Evolutionary conservation across 495 filamentous ascomycete genomes (phyloP).

Genomic region (Penicillium antarcticum): DNA sequence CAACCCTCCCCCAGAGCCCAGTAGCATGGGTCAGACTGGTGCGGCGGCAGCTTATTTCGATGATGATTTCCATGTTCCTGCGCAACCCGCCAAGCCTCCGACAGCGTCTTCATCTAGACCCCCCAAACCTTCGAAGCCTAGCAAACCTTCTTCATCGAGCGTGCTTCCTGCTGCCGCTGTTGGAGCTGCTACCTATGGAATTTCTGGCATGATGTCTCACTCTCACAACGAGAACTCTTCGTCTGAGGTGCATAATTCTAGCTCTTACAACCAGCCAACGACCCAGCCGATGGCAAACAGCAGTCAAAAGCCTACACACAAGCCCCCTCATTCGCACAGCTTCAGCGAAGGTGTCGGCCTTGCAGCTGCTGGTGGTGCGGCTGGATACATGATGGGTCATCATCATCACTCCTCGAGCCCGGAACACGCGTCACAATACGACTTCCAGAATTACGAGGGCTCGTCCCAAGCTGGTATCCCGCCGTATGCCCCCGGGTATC

Average conservation of each 20-base stretch:
- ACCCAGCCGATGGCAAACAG: conserved; percentile 6
- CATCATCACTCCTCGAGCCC: conserved; percentile 38
- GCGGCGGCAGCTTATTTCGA: conserved; percentile 50
- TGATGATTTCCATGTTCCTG: conserved; percentile 17
- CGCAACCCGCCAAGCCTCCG: conserved; percentile 11
- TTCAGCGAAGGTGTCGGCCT: conserved; percentile 37
- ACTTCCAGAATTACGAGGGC: conserved; percentile 29
- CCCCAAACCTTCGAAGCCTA: conserved; percentile 24
- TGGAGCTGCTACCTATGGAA: conserved; percentile 26
- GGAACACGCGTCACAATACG: conserved; percentile 27
- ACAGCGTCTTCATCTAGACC: conserved; percentile 21
- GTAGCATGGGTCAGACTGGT: conserved; percentile 45
- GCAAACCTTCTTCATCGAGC: conserved; percentile 25
- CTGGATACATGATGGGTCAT: conserved; percentile 46
- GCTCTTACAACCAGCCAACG: conserved; percentile 10
- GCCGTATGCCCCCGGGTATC: conserved; percentile 25
- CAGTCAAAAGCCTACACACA: conserved; percentile 9
- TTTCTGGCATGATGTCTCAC: conserved; percentile 19
- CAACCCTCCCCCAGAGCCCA: conserved; percentile 51
- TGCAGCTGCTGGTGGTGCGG: conserved; percentile 46
- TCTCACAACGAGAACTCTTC: conserved; percentile 13
- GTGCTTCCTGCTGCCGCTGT: conserved; percentile 21
- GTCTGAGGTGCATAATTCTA: conserved; percentile 12
- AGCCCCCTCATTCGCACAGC: conserved; percentile 31
- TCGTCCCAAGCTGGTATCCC: conserved; percentile 24